Evolutionary conservation across 2,329 filamentous ascomycete species (phyloP).

Genomic region (Epichloe amarillans): DNA sequence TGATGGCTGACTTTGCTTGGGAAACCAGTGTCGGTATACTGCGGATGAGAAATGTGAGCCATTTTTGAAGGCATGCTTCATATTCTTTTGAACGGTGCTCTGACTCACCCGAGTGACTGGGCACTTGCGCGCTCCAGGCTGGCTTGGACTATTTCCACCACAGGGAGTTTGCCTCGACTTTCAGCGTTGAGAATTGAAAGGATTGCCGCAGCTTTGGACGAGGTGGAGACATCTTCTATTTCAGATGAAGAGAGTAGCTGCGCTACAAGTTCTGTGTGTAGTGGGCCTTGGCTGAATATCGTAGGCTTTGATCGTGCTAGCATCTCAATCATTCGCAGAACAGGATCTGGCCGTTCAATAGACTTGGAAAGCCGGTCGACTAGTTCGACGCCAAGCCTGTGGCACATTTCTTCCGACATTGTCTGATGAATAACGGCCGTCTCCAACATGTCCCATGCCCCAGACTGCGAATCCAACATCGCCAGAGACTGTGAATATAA

Average conservation of each 20-base stretch:
- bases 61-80: not conserved
- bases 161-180: slow-evolving; percentile 27
- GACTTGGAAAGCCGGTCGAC: slow-evolving; percentile 20
- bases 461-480: slow-evolving; percentile 20
- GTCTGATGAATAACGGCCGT: slow-evolving; percentile 30
- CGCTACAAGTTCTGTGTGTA: slow-evolving; percentile 37
- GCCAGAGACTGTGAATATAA: slow-evolving; percentile 27
- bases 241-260: slow-evolving; percentile 42
- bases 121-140: slow-evolving; percentile 37
- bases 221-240: slow-evolving; percentile 24
- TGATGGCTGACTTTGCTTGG: slow-evolving; percentile 25
- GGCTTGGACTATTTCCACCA: slow-evolving; percentile 38
- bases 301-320: slow-evolving; percentile 31
- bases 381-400: slow-evolving; percentile 22
- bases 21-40: slow-evolving; percentile 41
- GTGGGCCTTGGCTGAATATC: slow-evolving; percentile 28
- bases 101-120: slow-evolving; percentile 39
- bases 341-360: slow-evolving; percentile 14
- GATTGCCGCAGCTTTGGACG: slow-evolving; percentile 28
- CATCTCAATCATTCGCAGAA: slow-evolving; percentile 33
- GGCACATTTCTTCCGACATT: slow-evolving; percentile 22
- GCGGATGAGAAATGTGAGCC: not conserved
- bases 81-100: not conserved
- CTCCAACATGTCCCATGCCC: slow-evolving; percentile 34
- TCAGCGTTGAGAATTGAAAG: slow-evolving; percentile 32